These are phyloP conservation scores for Gamsiella multidivaricata DNA, from an alignment of 192 early-diverging fungal species.

Conservation along the genomic window DNA sequence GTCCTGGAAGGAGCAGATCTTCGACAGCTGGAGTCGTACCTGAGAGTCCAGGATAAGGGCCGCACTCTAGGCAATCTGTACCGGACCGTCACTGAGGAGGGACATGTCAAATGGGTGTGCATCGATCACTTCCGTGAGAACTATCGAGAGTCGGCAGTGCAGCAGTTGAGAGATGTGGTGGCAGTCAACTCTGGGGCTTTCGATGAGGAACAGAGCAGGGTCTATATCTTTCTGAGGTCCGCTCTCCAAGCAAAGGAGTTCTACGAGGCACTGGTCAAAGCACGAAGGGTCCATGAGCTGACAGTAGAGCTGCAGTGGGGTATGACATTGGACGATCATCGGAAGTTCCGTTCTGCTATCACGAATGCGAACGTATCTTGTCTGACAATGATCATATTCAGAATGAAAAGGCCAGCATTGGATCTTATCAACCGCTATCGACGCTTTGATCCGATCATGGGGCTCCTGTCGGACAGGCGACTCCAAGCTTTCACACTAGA, in stretches of 20 bases:
- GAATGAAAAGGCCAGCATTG: background rate
- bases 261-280: constrained; percentile 1
- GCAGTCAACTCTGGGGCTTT: background rate
- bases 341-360: background rate
- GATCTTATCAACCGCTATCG: background rate
- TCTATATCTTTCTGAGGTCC: background rate
- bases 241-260: background rate
- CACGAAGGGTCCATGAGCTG: background rate
- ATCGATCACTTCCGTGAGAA: constrained; percentile 15
- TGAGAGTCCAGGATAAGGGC: constrained; percentile 1
- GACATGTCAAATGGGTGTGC: constrained; percentile 14
- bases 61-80: background rate
- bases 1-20: constrained; percentile 1
- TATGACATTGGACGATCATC: background rate
- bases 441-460: background rate
- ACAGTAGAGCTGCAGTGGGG: background rate
- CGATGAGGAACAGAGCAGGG: background rate
- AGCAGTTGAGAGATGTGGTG: background rate
- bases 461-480: background rate
- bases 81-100: background rate
- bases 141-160: background rate
- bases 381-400: background rate
- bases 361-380: background rate
- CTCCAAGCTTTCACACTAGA: no score
- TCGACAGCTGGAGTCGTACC: background rate